These are phyloP conservation scores for Ormosia emarginata DNA, from an alignment of 306 rosid species.

Conservation along the genomic window DNA sequence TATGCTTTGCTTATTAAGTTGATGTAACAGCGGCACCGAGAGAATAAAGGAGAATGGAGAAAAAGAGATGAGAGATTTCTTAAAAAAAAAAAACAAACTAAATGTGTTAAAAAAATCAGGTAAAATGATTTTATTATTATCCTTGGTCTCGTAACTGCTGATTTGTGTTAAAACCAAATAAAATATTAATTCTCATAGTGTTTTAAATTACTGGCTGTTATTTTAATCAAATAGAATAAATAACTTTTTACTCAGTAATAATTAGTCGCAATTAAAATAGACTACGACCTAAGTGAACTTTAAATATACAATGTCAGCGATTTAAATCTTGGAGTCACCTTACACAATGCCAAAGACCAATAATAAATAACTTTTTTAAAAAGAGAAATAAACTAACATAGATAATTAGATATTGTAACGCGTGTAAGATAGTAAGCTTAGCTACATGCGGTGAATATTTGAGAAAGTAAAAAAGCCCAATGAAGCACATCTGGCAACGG, in stretches of 20 bases:
- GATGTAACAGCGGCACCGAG: neutral
- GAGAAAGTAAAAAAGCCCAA: neutral
- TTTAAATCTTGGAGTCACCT: too few relatives aligned
- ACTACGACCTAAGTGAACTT: too few relatives aligned
- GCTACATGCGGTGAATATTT: too few relatives aligned
- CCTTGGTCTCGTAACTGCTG: neutral
- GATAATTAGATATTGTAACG: neutral
- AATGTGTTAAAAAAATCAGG: neutral
- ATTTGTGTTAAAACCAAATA: neutral
- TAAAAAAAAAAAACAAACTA: neutral
- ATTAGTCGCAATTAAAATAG: too few relatives aligned
- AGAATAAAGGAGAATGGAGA: neutral
- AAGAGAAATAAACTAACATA: too few relatives aligned
- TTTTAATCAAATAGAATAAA: neutral
- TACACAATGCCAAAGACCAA: too few relatives aligned
- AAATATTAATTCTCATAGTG: neutral
- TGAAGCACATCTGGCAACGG: neutral
- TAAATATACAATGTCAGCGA: too few relatives aligned
- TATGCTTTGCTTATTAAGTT: neutral
- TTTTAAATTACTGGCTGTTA: neutral
- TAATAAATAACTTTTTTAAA: too few relatives aligned
- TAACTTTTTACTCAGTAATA: too few relatives aligned
- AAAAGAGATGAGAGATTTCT: too few relatives aligned
- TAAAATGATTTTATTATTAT: neutral
- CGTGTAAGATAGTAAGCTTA: too few relatives aligned